Evolutionary conservation across 768 basidiomycete species (phyloP), one percentile per base, ranked within the genome.

Genomic region (Boletus subcaerulescens): DNA sequence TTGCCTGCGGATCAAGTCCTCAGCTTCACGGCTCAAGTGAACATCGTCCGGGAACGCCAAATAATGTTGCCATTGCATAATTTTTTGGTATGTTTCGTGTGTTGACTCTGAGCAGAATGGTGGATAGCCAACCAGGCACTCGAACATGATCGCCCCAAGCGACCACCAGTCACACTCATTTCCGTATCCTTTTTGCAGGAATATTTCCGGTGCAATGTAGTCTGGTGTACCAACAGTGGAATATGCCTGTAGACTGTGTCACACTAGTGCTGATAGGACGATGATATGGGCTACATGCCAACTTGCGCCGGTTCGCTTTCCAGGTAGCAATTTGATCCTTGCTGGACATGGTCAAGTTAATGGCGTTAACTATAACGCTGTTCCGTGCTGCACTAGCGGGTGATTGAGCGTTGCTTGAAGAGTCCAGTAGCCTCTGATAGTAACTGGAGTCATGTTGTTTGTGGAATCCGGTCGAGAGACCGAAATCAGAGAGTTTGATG

Each of bases 91-190:
- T 22, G 95, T 98, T 61, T 98, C 96, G 63, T 96, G 93, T 20
- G 97, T 94, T 49, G 89, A 90, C 70, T 98, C 94, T 3, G 86
- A 93, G 72, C 93, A 98, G 76, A 98, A 95, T 0, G 93, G 94
- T 22, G 95, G 93, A 71, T 97, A 98, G 52, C 97, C 97, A 60
- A 98, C 92, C 22, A 98, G 76, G 71, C 90, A 97, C 73, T 98
- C 96, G 70, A 97, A 99, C 89, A 93, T 95, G 76, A 98, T 98
- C 17, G 94, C 92, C 5, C 97, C 97, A 29, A 98, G 80, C 9
- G 95, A 97, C 97, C 97, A 99, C 94, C 95, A 98, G 71, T 99
- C 97, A 66, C 95, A 98, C 72, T 96, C 95, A 65, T 95, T 92
- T 22, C 92, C 93, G 69, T 98, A 98, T n/a, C 97, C 97, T 67